phyloP scores from a whole-genome alignment of 306 rosid genomes.

The Rosa persica region DNA sequence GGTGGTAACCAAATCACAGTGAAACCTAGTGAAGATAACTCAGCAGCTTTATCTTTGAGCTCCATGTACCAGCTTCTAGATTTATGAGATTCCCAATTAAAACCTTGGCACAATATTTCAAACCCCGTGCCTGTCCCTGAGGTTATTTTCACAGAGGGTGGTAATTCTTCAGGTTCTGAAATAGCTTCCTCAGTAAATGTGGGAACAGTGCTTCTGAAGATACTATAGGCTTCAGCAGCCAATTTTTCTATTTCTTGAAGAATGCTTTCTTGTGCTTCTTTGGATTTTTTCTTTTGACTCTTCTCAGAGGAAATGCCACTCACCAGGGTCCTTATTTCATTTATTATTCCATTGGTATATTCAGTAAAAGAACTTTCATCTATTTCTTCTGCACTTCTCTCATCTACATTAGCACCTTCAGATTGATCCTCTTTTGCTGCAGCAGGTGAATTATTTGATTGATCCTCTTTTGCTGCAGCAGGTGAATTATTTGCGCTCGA shows the following conservation, averaged over 20 bases:
- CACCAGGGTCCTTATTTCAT: conserved; percentile 70
- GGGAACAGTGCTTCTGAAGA: conserved; percentile 73
- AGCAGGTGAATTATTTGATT: conserved; percentile 33
- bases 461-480: conserved; percentile 31
- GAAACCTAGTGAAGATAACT: conserved; percentile 72
- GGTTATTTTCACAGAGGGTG: conserved; percentile 31
- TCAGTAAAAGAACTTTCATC: conserved; percentile 43
- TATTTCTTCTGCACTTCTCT: conserved; percentile 33
- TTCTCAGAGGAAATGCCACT: conserved; percentile 70
- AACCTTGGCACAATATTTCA: conserved; percentile 96
- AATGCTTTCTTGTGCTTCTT: conserved; percentile 79
- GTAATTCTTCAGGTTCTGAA: conserved; percentile 30
- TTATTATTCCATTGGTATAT: conserved; percentile 69
- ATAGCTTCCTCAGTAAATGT: conserved; percentile 53
- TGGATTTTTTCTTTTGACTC: conserved; percentile 51
- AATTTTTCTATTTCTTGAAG: conserved; percentile 90
- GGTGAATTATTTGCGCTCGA: conserved; percentile 41
- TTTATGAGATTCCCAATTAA: conserved; percentile 97
- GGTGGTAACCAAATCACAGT: conserved; percentile 96
- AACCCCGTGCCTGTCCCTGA: conserved; percentile 83
- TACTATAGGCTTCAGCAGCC: conserved; percentile 91
- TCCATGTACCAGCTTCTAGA: conserved; percentile 88
- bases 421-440: conserved; percentile 31
- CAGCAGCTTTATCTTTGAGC: conserved; percentile 70
- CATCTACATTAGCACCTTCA: conserved; percentile 34